These are phyloP conservation scores for Mycena polygramma DNA, from an alignment of 768 basidiomycete species.

Conservation along the genomic window DNA sequence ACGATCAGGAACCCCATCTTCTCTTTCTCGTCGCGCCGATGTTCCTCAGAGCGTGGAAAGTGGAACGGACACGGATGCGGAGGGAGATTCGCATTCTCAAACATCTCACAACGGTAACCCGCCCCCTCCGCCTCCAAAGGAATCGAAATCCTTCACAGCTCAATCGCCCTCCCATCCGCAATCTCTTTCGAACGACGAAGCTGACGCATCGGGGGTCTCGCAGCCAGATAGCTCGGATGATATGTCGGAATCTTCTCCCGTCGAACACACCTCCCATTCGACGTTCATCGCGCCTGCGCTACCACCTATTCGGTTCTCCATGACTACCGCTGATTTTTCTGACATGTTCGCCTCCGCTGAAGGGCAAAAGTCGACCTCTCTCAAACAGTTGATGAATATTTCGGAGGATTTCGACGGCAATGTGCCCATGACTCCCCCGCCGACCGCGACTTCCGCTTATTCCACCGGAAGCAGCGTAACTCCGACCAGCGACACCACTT, in stretches of 20 bases:
- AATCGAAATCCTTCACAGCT: conserved; percentile 14
- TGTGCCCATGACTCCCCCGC: conserved; percentile 50
- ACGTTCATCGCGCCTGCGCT: conserved; percentile 90
- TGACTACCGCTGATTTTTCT: conserved; percentile 86
- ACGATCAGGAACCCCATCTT: conserved; percentile 67
- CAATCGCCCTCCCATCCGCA: conserved; percentile 14
- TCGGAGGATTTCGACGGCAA: conserved; percentile 47
- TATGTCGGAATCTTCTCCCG: conserved; percentile 68
- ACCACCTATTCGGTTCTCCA: conserved; percentile 92
- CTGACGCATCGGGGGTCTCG: conserved; percentile 40
- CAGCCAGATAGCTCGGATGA: conserved; percentile 61
- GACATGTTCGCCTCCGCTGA: conserved; percentile 75
- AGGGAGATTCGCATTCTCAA: conserved; percentile 53
- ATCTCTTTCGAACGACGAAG: conserved; percentile 41
- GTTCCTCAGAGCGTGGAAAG: conserved; percentile 82
- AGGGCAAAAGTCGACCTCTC: conserved; percentile 57
- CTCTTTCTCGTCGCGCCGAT: conserved; percentile 65
- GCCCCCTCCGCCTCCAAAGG: conserved; percentile 40
- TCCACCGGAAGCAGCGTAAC: conserved; percentile 41
- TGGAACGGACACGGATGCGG: conserved; percentile 78
- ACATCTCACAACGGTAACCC: conserved; percentile 32
- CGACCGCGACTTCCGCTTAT: conserved; percentile 47
- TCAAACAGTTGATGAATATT: conserved; percentile 62
- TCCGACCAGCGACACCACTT: conserved; percentile 43
- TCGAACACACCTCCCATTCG: conserved; percentile 75